phyloP scores from a whole-genome alignment of 257 asterid species.

The Solanum pinnatisectum region DNA sequence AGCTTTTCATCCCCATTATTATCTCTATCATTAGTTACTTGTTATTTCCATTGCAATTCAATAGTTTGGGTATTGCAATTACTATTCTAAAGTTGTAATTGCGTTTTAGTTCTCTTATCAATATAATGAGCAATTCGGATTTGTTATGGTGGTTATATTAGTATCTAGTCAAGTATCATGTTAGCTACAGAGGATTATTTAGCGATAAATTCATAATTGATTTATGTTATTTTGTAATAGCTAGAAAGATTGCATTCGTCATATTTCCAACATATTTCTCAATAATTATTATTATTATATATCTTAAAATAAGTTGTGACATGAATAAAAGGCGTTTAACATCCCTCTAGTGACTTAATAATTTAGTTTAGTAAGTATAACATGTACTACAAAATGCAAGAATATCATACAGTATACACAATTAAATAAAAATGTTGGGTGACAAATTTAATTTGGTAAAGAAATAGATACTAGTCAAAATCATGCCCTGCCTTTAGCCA shows the following conservation, averaged over 20 bases:
- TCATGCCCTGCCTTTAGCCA: background rate
- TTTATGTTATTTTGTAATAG: background rate
- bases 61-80: background rate
- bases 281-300: too few relatives aligned
- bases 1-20: too few relatives aligned
- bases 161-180: background rate
- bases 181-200: background rate
- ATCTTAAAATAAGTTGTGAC: background rate
- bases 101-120: background rate
- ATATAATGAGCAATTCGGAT: background rate
- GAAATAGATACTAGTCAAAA: background rate
- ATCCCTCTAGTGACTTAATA: background rate
- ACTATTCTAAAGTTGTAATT: too few relatives aligned
- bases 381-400: too few relatives aligned
- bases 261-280: background rate
- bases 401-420: too few relatives aligned
- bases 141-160: background rate
- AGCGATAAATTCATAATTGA: background rate
- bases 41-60: too few relatives aligned
- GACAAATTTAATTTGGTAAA: background rate
- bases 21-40: background rate
- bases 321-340: background rate
- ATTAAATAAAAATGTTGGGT: background rate
- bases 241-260: background rate
- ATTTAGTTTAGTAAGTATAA: too few relatives aligned